Evolutionary conservation across 2,329 filamentous ascomycete species (phyloP), one percentile per base, ranked within the genome.

Genomic region (Lasiodiplodia hormozganensis): DNA sequence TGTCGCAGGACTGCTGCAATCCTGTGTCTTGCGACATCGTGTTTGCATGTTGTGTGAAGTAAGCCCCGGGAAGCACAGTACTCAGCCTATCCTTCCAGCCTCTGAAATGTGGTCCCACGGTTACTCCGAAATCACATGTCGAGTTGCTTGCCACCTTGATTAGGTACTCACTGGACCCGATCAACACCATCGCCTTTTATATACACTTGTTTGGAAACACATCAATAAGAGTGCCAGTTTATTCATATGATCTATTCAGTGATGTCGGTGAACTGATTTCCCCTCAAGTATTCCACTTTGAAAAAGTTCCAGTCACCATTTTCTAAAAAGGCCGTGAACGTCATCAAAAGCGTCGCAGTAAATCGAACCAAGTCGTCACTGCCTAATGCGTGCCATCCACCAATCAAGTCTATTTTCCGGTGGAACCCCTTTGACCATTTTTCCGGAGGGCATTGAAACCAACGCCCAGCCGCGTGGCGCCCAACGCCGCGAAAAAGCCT

Each of bases 401-500:
- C 21, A 25, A 14, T 28, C 14, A 53, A 16, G 16, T 56, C 18
- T 57, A 23, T 57, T 38, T 36, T 36, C 16, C 8, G 3, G 31
- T 23, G 5, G 28, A 23, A 18, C 31, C 23, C 36, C 23, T 25
- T n/a, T 60, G 36, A 38, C 51, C 38, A 25, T n/a, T n/a, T 47
- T 18, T 16, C 40, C 31, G 31, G 5, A 21, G 21, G 43, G 40
- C 4, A 47, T 16, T n/a, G 56, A 25, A 47, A 60, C 7, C 31
- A 34, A 60, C 56, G 56, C 56, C 56, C 56, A 60, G 56, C 56
- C 56, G 56, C 56, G 38, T 60, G 57, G 57, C 57, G 40, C n/a
- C 10, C 16, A n/a, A 36, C 18, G 25, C 52, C 25, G 16, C 52
- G 31, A 25, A 25, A 34, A 28, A 31, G 25, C 40, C 40, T 18